A percentile compares a stretch with the other conserved stretches of the same genome.
Conservation (phyloP, 208 protist species). For the Crithidia fasciculata region DNA sequence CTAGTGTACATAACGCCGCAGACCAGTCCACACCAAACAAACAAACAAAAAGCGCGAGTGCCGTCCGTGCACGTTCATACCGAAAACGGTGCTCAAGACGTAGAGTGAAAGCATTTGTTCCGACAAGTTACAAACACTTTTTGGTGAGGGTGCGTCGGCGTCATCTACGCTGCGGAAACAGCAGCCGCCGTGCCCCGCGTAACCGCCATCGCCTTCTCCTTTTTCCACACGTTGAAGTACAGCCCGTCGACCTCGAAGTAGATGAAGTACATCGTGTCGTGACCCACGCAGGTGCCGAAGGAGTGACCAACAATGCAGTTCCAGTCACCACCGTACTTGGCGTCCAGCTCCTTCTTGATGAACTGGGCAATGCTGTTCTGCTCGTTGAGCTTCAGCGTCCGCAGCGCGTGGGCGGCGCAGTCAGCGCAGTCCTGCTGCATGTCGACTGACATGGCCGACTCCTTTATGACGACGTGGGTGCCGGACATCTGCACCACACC, state of each 20-base stretch:
- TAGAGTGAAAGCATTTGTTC: too few relatives aligned
- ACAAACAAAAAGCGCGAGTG: not conserved
- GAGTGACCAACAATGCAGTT: conserved; percentile 99
- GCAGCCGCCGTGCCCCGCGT: conserved; percentile 1
- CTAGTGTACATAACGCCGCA: not conserved
- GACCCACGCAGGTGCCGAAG: conserved; percentile 99
- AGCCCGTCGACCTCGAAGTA: conserved; percentile 99
- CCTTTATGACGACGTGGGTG: conserved; percentile 67
- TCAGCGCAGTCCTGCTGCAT: conserved; percentile 90
- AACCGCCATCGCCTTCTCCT: conserved; percentile 38
- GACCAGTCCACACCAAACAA: not conserved
- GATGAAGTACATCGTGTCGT: conserved; percentile 98
- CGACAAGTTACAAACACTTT: too few relatives aligned
- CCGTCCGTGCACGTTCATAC: too few relatives aligned
- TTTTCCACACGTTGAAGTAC: conserved; percentile 97
- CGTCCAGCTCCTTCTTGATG: conserved; percentile 99
- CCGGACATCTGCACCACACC: conserved; percentile 50
- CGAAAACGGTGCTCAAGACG: too few relatives aligned
- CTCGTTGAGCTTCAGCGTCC: conserved; percentile 54
- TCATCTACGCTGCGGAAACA: not conserved
- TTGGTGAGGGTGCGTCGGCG: not conserved
- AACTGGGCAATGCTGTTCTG: conserved; percentile 99
- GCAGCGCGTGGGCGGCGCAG: conserved; percentile 78
- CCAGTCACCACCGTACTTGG: conserved; percentile 98
- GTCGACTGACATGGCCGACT: conserved; percentile 81